These are phyloP conservation scores for Serendipita sp. DNA, from an alignment of 768 basidiomycete genomes.

Conservation along the genomic window DNA sequence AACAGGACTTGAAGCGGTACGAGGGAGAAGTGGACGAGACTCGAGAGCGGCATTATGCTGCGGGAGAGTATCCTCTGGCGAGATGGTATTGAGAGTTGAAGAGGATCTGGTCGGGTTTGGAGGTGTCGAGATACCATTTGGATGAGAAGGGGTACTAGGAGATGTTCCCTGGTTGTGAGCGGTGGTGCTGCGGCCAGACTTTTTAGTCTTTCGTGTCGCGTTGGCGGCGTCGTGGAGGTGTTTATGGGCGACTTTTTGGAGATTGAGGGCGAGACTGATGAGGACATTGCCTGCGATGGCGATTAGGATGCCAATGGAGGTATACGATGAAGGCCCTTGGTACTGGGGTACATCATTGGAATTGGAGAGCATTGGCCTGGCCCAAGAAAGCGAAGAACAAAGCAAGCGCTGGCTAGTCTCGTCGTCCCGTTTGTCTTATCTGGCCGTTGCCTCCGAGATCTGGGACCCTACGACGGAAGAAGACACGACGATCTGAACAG, in stretches of 20 bases:
- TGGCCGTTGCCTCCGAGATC: too few relatives aligned
- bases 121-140: not conserved
- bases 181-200: not conserved
- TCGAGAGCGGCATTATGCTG: not conserved
- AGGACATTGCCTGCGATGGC: constrained; percentile 75
- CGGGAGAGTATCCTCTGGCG: not conserved
- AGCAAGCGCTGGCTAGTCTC: not conserved
- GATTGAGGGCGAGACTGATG: constrained; percentile 79
- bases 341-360: not conserved
- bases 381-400: not conserved
- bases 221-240: constrained; percentile 31
- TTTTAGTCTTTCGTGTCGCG: constrained; percentile 13
- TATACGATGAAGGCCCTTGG: constrained; percentile 20
- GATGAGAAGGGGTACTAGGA: not conserved
- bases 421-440: too few relatives aligned
- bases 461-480: too few relatives aligned
- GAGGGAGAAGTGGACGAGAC: not conserved
- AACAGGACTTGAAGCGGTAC: not conserved
- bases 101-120: too few relatives aligned
- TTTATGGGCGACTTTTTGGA: constrained; percentile 82
- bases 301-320: constrained; percentile 63
- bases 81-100: not conserved
- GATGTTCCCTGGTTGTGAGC: constrained; percentile 1
- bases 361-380: not conserved
- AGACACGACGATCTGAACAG: too few relatives aligned